These are phyloP conservation scores for Taphrina deformans DNA, from an alignment of 1,139 yeast genomes.

Conservation along the genomic window DNA sequence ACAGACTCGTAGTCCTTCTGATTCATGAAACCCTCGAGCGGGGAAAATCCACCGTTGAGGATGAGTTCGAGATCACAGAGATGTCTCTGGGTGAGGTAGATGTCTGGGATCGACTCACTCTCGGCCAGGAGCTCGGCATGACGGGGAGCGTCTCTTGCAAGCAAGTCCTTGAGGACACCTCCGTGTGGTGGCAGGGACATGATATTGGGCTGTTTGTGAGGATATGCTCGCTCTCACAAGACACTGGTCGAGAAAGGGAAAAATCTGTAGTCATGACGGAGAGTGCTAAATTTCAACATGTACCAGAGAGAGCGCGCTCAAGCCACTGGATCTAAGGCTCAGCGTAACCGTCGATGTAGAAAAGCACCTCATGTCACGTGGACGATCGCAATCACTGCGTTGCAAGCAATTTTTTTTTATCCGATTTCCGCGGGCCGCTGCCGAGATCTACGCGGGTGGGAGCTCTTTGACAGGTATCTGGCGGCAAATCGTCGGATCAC, in stretches of 20 bases:
- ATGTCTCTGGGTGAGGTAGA: slow-evolving; percentile 78
- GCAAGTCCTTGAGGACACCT: slow-evolving; percentile 63
- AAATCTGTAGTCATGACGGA: neutral
- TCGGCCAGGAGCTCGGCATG: slow-evolving; percentile 60
- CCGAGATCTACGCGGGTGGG: too few relatives aligned
- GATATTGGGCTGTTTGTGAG: too few relatives aligned
- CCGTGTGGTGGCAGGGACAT: slow-evolving; percentile 34
- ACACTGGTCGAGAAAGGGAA: neutral
- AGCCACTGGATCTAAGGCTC: neutral
- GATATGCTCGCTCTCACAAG: neutral
- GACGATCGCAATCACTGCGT: too few relatives aligned
- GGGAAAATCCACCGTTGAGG: slow-evolving; percentile 92
- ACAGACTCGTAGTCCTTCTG: slow-evolving; percentile 78
- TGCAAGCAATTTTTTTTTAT: too few relatives aligned
- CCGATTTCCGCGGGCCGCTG: too few relatives aligned
- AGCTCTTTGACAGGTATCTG: too few relatives aligned
- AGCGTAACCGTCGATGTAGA: neutral
- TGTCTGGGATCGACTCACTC: slow-evolving; percentile 55
- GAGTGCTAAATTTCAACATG: neutral
- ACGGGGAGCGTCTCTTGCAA: slow-evolving; percentile 72
- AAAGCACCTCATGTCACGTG: slow-evolving; percentile 12
- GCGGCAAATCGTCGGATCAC: too few relatives aligned
- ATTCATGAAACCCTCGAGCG: slow-evolving; percentile 79
- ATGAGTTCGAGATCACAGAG: slow-evolving; percentile 90
- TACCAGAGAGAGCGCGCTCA: neutral